Evolutionary conservation across 345 rosid species (phyloP), one percentile per base, ranked within the genome.

Genomic region (Camelina sativa): DNA sequence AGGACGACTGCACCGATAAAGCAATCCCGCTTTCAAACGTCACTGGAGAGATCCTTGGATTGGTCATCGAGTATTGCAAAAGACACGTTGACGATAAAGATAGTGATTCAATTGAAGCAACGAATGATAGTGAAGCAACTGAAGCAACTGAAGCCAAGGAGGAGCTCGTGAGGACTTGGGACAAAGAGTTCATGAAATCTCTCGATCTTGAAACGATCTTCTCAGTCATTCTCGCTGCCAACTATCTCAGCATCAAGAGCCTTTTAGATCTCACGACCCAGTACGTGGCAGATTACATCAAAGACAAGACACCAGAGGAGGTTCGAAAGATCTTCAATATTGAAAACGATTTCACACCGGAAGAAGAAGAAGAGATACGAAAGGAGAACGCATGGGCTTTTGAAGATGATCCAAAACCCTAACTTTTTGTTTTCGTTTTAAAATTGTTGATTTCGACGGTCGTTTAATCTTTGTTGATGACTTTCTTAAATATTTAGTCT

Each of bases 11-110:
- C 75, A 83, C 86, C 23, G 83, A 68, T 40, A 65, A 53, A 69
- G 86, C 63, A 6, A 82, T 87, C 48, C 92, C 89, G 8, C 11
- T 89, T 28, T 83, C 85, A 7, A 82, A 86, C 61, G 96, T 89
- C 38, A 76, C 82, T 6, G 64, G 87, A 70, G 67, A 82, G 81
- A 83, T 34, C 8, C 8, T 34, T 1, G 37, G 9, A 7, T 1
- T 34, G 9, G 9, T 34, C 8, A 34, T 34, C 2, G 9, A 34
- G 37, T 34, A 34, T 34, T 34, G 9, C 37, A 7, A 34, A 34
- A 34, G 0, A 34, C 37, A 34, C 37, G 37, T 34, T 34, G 9
- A 34, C 2, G 37, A 34, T 34, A 1, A 28, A 28, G 30, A 34
- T 34, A 7, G 8, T 34, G 2, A 34, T 28, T 28, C 30, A 28